Base-by-base conservation (phyloP, 2,329 filamentous ascomycete species). In the Gnomoniopsis sp. region DNA sequence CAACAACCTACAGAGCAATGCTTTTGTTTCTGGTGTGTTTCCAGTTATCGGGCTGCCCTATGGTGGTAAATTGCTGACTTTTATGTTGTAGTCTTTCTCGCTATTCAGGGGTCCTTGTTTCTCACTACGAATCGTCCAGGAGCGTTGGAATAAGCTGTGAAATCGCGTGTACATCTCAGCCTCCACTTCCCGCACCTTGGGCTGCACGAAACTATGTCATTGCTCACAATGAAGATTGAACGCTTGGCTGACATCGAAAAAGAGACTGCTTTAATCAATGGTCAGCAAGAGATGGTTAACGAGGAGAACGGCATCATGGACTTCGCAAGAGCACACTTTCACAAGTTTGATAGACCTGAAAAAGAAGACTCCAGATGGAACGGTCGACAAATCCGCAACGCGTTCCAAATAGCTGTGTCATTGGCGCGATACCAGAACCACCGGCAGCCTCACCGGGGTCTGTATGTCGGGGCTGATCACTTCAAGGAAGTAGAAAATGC, bases 371-470 rank as follows among this genome's bases (percentile, higher is more conserved):
- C 41, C 43, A 70, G 69, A 65, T 73, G 70, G 68, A 70, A 70
- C 57, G 65, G 69, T 30, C 65, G 69, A 30, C 72, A 73, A 68
- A 72, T 71, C 61, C 68, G 69, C 14, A 72, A 72, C 36, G 68
- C 69, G 1, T 71, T 71, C 63, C 69, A 71, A 64, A 70, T 71
- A 61, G 65, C 70, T 17, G 15, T 17, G 41, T 17, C 41, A 7
- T 19, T 44, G 41, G 41, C 41, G 33, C 33, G 33, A 36, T 36
- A 36, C 33, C 33, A 36, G 33, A 36, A 36, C 33, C 33, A 36
- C 33, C 33, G 33, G 33, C 33, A 36, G 33, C 33, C 33, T 36
- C 33, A 36, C 33, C 33, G 33, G 8, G 33, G 33, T 36, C 33
- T 36, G 33, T 36, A 36, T 14, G 33, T 36, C 33, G 33, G 33